Conservation (phyloP, 2,329 filamentous ascomycete species). For the Botrytis deweyae region DNA sequence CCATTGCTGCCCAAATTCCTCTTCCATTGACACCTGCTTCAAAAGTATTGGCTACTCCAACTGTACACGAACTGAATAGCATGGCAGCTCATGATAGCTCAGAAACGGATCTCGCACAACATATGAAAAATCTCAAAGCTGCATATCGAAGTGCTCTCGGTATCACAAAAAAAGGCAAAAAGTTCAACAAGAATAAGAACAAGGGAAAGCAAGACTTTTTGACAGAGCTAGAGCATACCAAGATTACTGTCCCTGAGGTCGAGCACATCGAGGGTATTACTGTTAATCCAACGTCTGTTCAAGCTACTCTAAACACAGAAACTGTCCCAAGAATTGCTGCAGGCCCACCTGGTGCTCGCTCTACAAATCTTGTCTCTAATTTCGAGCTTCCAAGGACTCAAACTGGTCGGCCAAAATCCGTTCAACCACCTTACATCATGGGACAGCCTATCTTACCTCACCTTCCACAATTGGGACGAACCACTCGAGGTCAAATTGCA, state of each 20-base stretch:
- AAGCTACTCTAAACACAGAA: constrained; percentile 7
- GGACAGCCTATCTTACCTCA: constrained; percentile 2
- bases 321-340: constrained; percentile 1
- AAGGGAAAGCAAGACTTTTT: constrained; percentile 27
- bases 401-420: neutral
- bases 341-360: neutral
- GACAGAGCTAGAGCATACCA: constrained; percentile 19
- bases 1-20: constrained; percentile 28
- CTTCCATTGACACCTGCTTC: constrained; percentile 27
- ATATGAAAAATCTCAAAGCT: constrained; percentile 39
- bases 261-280: constrained; percentile 19
- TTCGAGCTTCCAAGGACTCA: neutral
- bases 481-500: constrained; percentile 35
- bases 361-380: neutral
- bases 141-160: constrained; percentile 39
- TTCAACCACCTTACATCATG: constrained; percentile 4
- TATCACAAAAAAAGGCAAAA: constrained; percentile 33
- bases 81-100: constrained; percentile 29
- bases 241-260: constrained; percentile 14
- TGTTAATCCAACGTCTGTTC: constrained; percentile 8
- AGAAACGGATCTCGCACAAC: constrained; percentile 30
- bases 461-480: constrained; percentile 26
- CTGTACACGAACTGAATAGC: constrained; percentile 26
- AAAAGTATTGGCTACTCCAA: constrained; percentile 24
- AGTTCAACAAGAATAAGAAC: constrained; percentile 31